Conservation (phyloP, 495 filamentous ascomycete genomes). For the Talaromyces liani region DNA sequence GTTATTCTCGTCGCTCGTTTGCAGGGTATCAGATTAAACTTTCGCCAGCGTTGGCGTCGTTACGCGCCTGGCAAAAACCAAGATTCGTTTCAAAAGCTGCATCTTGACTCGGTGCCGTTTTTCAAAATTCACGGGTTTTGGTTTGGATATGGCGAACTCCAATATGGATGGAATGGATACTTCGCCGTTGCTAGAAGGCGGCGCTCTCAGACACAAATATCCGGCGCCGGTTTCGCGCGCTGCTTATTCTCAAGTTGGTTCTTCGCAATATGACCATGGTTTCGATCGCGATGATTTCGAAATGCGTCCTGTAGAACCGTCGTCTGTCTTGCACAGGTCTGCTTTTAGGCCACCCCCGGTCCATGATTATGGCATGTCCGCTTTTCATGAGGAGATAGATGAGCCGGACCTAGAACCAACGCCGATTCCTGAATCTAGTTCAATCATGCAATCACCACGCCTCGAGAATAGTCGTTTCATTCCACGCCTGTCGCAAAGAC, state of each 20-base stretch:
- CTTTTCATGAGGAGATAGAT: neutral
- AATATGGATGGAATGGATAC: neutral
- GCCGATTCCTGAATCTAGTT: neutral
- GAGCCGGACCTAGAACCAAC: neutral
- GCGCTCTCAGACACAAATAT: neutral
- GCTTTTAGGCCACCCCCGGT: neutral
- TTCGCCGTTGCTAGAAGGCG: neutral
- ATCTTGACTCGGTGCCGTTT: neutral
- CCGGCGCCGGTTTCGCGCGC: neutral
- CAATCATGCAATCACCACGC: neutral
- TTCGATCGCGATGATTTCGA: neutral
- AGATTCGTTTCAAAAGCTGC: neutral
- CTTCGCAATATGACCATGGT: neutral
- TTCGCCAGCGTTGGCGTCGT: neutral
- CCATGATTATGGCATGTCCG: neutral
- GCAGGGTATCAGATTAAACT: neutral
- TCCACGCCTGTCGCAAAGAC: neutral
- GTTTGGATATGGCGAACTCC: neutral
- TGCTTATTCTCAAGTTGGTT: neutral
- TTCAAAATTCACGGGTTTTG: neutral
- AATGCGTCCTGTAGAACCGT: neutral
- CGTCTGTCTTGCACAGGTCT: neutral
- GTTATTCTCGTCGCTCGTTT: neutral
- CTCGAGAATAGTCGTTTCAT: neutral
- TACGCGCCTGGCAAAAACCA: neutral